These are phyloP conservation scores for Xerophyta viscosa DNA, from an alignment of 106 monocot species.

Conservation along the genomic window DNA sequence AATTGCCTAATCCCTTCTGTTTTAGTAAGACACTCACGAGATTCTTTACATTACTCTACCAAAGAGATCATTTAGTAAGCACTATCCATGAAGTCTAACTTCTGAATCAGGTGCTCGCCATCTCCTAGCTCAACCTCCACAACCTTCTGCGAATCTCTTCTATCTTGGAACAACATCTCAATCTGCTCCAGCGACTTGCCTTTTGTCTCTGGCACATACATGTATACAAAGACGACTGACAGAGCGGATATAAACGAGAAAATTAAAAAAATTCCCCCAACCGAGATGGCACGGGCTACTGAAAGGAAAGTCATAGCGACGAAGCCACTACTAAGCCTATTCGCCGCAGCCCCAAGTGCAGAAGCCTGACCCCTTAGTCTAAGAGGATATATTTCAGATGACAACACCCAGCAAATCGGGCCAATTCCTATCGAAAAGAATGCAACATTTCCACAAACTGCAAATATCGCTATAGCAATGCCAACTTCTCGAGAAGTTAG, in stretches of 20 bases:
- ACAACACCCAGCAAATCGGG: constrained; percentile 79
- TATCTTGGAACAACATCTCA: constrained; percentile 52
- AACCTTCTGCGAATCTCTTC: constrained; percentile 22
- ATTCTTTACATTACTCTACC: too few relatives aligned
- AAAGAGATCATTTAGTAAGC: too few relatives aligned
- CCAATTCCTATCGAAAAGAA: constrained; percentile 97
- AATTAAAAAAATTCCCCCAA: constrained; percentile 63
- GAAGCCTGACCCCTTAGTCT: constrained; percentile 88
- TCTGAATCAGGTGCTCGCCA: constrained; percentile 48
- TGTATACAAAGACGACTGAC: constrained; percentile 61
- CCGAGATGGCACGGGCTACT: constrained; percentile 43
- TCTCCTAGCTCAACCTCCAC: constrained; percentile 78
- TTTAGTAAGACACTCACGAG: too few relatives aligned
- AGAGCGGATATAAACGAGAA: constrained; percentile 54
- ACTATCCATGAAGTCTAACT: too few relatives aligned
- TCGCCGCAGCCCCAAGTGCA: constrained; percentile 66
- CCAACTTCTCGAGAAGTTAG: constrained; percentile 26
- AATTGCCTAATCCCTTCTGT: too few relatives aligned
- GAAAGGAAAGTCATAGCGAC: constrained; percentile 93
- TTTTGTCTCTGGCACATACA: constrained; percentile 79
- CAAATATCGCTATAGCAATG: constrained; percentile 41
- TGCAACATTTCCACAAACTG: constrained; percentile 84
- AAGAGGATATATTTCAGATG: constrained; percentile 82
- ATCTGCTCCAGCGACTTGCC: constrained; percentile 89
- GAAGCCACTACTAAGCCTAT: constrained; percentile 75